Evolutionary conservation across 2,329 filamentous ascomycete genomes (phyloP).

Genomic region (Alternaria dauci): DNA sequence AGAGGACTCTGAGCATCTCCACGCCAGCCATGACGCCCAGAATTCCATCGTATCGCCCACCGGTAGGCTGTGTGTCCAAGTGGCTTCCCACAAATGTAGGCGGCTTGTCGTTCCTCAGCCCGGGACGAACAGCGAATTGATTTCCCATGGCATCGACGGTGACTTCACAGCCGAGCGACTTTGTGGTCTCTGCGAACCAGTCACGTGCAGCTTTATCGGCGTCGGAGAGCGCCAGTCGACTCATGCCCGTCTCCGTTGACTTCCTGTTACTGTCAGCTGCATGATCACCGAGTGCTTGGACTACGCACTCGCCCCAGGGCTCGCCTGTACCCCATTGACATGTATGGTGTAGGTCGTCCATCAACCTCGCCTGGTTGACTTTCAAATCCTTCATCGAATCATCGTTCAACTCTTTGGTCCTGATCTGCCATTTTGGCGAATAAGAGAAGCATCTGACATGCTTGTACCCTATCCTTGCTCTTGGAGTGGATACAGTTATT

Average conservation of each 20-base stretch:
- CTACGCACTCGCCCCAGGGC: constrained; percentile 69
- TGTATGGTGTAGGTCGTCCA: constrained; percentile 70
- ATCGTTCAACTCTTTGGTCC: constrained; percentile 60
- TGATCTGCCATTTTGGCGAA: constrained; percentile 47
- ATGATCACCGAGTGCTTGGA: background rate
- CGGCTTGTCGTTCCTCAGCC: constrained; percentile 63
- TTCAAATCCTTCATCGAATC: constrained; percentile 62
- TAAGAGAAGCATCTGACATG: constrained; percentile 40
- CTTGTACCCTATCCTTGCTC: constrained; percentile 8
- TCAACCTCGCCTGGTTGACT: constrained; percentile 67
- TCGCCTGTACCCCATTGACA: constrained; percentile 73
- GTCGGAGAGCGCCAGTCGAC: constrained; percentile 74
- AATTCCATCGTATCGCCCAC: constrained; percentile 79
- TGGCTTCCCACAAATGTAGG: constrained; percentile 77
- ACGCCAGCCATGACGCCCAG: constrained; percentile 76
- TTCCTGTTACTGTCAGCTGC: constrained; percentile 45
- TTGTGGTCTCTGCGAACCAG: constrained; percentile 75
- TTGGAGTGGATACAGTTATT: constrained; percentile 14
- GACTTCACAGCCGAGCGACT: constrained; percentile 70
- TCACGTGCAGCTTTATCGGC: constrained; percentile 75
- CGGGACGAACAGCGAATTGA: constrained; percentile 76
- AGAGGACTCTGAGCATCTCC: constrained; percentile 73
- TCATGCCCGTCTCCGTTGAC: constrained; percentile 77
- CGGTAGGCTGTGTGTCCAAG: constrained; percentile 64
- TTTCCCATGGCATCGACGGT: constrained; percentile 81